Evolutionary conservation across 768 basidiomycete genomes (phyloP), one percentile per base, ranked within the genome.

Genomic region (Phaeolepiota aurea): DNA sequence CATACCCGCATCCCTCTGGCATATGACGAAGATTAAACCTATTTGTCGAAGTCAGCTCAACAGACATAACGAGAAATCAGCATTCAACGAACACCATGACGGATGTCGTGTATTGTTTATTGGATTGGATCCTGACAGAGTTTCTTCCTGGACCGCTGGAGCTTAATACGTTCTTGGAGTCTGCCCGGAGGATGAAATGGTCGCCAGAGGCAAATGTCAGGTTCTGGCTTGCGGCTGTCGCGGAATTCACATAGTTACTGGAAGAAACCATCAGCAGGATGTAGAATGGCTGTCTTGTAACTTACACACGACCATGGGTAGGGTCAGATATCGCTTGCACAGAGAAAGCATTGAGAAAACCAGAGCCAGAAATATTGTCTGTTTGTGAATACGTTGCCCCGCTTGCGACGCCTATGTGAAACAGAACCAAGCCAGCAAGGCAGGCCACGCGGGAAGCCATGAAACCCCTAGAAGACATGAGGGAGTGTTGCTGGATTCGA

Each of bases 301-400:
- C 74, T 49, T 55, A 81, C 79, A 82, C 79, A 43, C 77, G 59
- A 11, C 79, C 79, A 35, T 70, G 54, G 2, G 79, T 80, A 1
- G 79, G 78, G 49, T 81, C 79, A 2, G 64, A 23, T 25, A 71
- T 68, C 4, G 61, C 59, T 48, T 74, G 60, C 57, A 70, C 73
- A 15, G 52, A 44, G 52, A 82, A 81, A 16, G 62, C 54, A 28
- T 62, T 56, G 47, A 73, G 68, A 48, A 80, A 79, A n/a, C 58
- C 61, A 32, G 47, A 46, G 7, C 72, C 68, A 20, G 65, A 47
- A 48, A 72, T 64, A 36, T 63, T 72, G 42, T 66, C 69, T 14
- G 62, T 51, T 40, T 62, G 46, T 13, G 48, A 44, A 48, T 81
- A 80, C 1, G 58, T 59, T 12, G 63, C 66, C n/a, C n/a, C n/a